A percentile compares a stretch with the other conserved stretches of the same genome.
Evolutionary conservation across 2,329 filamentous ascomycete species (phyloP).

Genomic region (Sporothrix euskadiensis): DNA sequence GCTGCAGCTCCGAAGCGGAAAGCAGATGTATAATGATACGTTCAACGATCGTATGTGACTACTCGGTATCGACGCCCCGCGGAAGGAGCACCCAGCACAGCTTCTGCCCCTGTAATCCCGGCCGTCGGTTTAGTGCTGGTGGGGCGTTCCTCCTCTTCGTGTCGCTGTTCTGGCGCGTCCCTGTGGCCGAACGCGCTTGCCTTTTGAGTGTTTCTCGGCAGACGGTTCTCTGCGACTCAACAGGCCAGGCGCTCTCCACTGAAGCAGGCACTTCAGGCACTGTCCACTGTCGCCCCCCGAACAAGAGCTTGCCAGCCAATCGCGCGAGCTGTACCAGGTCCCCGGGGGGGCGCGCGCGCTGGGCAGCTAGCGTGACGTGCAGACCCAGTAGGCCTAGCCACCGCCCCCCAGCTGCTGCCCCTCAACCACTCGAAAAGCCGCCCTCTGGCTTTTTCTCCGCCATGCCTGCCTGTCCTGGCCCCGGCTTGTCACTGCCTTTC

Average conservation of each 20-base stretch:
- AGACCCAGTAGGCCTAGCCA: neutral
- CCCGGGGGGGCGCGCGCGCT: neutral
- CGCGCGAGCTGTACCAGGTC: constrained; percentile 3
- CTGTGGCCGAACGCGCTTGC: neutral
- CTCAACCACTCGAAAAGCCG: constrained; percentile 3
- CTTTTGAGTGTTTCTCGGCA: constrained; percentile 3
- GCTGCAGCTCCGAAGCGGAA: neutral
- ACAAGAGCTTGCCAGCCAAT: constrained; percentile 20
- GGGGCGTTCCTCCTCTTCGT: neutral
- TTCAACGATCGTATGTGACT: no score
- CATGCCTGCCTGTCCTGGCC: constrained; percentile 15
- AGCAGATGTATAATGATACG: neutral
- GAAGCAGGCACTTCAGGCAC: neutral
- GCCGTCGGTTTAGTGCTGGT: neutral
- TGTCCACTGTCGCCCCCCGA: neutral
- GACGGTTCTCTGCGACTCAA: neutral
- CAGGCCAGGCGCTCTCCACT: neutral
- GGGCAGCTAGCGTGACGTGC: constrained; percentile 12
- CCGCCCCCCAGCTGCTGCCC: neutral
- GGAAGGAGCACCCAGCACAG: neutral
- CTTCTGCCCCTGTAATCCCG: constrained; percentile 1
- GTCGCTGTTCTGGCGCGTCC: neutral
- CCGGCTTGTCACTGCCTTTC: constrained; percentile 6
- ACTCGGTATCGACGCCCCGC: neutral
- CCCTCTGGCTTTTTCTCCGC: constrained; percentile 2